phyloP scores from a whole-genome alignment of 306 rosid species.

The Alnus glutinosa region DNA sequence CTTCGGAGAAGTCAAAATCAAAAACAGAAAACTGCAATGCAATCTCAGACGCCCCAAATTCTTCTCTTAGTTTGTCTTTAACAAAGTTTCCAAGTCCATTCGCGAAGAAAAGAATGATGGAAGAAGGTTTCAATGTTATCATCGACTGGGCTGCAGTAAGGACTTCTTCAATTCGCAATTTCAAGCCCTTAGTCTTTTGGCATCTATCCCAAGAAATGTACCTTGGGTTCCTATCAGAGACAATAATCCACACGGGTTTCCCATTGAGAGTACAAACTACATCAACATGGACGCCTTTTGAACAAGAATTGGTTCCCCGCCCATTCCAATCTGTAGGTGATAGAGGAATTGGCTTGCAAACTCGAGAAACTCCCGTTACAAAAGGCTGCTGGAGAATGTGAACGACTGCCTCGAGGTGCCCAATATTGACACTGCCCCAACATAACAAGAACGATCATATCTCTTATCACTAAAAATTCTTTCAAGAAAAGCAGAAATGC shows the following conservation, averaged over 20 bases:
- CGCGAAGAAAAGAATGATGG: conserved; percentile 76
- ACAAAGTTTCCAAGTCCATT: conserved; percentile 50
- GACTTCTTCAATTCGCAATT: conserved; percentile 56
- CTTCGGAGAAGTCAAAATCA: conserved; percentile 49
- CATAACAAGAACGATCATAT: conserved; percentile 4
- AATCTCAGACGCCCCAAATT: conserved; percentile 58
- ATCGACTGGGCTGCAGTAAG: conserved; percentile 57
- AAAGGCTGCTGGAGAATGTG: conserved; percentile 82
- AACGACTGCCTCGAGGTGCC: conserved; percentile 82
- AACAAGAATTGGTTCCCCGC: conserved; percentile 21
- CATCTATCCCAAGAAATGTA: conserved; percentile 60
- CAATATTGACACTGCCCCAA: conserved; percentile 68
- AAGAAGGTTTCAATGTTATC: conserved; percentile 68
- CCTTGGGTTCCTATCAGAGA: conserved; percentile 79
- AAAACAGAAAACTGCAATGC: conserved; percentile 50
- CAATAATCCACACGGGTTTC: conserved; percentile 90
- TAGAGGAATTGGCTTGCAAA: conserved; percentile 73
- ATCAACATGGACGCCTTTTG: conserved; percentile 61
- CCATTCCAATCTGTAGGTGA: conserved; percentile 36
- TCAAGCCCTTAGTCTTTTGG: conserved; percentile 61
- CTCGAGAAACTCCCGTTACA: conserved; percentile 79
- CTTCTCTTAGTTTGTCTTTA: conserved; percentile 43
- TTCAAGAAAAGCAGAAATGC: neutral
- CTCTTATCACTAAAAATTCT: neutral
- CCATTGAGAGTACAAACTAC: conserved; percentile 61